Conservation (phyloP, 805 yeast species). For the Candida loeiensis region DNA sequence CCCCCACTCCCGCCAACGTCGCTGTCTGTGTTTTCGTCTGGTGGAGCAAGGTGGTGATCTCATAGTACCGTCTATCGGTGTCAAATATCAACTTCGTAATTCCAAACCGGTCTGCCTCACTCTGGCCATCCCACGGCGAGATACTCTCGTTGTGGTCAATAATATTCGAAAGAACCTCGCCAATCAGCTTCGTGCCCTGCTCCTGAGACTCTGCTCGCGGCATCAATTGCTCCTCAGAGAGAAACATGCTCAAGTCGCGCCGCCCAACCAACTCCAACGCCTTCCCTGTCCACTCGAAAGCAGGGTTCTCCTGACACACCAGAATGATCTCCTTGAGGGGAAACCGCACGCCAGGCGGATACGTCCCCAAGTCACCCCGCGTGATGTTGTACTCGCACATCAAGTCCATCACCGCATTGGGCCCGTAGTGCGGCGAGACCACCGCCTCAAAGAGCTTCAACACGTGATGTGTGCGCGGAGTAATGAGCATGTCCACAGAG, state of each 20-base stretch:
- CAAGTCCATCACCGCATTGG: constrained; percentile 55
- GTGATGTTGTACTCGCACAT: constrained; percentile 57
- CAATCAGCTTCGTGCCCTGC: constrained; percentile 30
- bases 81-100: constrained; percentile 72
- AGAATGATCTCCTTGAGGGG: constrained; percentile 64
- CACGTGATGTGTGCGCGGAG: constrained; percentile 63
- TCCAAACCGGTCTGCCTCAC: constrained; percentile 64
- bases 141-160: constrained; percentile 42
- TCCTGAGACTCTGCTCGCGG: constrained; percentile 1
- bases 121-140: constrained; percentile 66
- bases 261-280: constrained; percentile 63
- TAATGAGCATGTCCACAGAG: constrained; percentile 53
- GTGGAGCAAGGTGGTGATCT: constrained; percentile 68
- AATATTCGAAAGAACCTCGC: constrained; percentile 36
- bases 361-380: constrained; percentile 54
- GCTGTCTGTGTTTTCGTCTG: constrained; percentile 63
- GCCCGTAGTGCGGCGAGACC: constrained; percentile 50
- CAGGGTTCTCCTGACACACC: constrained; percentile 50
- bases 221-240: constrained; percentile 9
- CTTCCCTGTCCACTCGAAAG: constrained; percentile 43
- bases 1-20: constrained; percentile 33
- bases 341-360: constrained; percentile 66
- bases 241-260: constrained; percentile 50
- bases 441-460: constrained; percentile 60
- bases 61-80: constrained; percentile 74